Evolutionary conservation across 345 rosid genomes (phyloP).

Genomic region (Sonneratia caseolaris): DNA sequence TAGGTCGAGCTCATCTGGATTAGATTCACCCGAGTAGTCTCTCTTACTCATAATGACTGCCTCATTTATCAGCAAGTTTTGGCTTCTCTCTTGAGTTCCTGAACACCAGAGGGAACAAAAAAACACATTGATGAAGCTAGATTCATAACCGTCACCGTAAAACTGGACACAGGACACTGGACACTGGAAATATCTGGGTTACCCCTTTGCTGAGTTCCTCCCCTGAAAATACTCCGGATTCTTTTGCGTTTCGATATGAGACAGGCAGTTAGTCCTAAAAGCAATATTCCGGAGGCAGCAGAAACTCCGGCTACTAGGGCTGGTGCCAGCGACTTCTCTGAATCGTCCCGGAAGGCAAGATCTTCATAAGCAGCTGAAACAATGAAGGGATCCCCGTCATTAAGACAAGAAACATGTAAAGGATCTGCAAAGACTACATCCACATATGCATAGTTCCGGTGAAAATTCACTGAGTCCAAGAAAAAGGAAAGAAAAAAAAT

Average conservation of each 20-base stretch:
- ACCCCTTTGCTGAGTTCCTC: constrained; percentile 26
- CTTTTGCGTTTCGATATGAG: constrained; percentile 45
- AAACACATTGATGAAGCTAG: too few species aligned
- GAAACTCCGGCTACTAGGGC: constrained; percentile 30
- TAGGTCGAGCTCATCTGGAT: too few species aligned
- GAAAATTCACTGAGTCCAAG: neutral
- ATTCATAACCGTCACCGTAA: too few species aligned
- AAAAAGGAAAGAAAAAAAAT: neutral
- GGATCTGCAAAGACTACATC: neutral
- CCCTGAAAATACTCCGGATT: constrained; percentile 8
- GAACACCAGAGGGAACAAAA: too few species aligned
- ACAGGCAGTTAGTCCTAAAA: constrained; percentile 24
- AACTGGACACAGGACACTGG: too few species aligned
- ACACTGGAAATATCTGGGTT: neutral
- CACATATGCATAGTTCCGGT: neutral
- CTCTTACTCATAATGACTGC: too few species aligned
- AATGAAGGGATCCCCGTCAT: neutral
- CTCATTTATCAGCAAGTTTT: too few species aligned
- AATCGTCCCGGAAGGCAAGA: constrained; percentile 1
- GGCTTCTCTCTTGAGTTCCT: too few species aligned
- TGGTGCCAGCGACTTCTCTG: neutral
- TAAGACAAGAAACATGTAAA: neutral
- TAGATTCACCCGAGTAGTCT: too few species aligned
- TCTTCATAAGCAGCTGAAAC: constrained; percentile 31
- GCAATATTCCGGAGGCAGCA: constrained; percentile 30